Evolutionary conservation across 2,329 filamentous ascomycete genomes (phyloP).

Genomic region (Xylaria sp.): DNA sequence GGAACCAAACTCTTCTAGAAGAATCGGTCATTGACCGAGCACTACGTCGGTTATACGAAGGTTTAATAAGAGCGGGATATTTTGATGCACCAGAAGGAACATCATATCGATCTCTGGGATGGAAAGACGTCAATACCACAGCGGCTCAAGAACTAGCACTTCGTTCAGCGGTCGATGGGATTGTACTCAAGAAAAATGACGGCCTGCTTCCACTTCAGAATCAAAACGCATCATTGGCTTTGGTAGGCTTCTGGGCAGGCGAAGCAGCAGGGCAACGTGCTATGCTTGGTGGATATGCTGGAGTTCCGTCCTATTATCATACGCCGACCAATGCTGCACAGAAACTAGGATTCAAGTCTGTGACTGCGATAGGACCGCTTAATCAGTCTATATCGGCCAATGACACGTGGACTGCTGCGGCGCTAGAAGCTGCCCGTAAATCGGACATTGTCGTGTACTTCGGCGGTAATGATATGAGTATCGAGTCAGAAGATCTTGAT

Average conservation of each 20-base stretch:
- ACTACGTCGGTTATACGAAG: constrained; percentile 48
- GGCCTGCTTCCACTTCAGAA: constrained; percentile 40
- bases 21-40: constrained; percentile 47
- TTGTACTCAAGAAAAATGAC: constrained; percentile 47
- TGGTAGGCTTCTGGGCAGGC: constrained; percentile 44
- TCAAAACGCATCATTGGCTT: constrained; percentile 38
- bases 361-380: constrained; percentile 22
- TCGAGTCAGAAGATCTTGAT: constrained; percentile 64
- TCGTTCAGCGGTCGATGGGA: constrained; percentile 42
- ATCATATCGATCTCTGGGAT: constrained; percentile 41
- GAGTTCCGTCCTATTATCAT: constrained; percentile 28
- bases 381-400: constrained; percentile 37
- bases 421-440: constrained; percentile 53
- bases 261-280: constrained; percentile 43
- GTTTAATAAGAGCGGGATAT: constrained; percentile 49
- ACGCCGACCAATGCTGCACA: constrained; percentile 28
- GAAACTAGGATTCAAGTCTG: constrained; percentile 23
- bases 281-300: constrained; percentile 33
- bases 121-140: constrained; percentile 44
- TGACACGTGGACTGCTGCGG: constrained; percentile 50
- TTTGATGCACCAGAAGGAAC: constrained; percentile 44
- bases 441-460: constrained; percentile 65
- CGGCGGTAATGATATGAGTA: constrained; percentile 63
- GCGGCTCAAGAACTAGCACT: constrained; percentile 41
- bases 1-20: constrained; percentile 44